Conservation (phyloP, 208 protist species). For the Sergeia podlipaevii region DNA sequence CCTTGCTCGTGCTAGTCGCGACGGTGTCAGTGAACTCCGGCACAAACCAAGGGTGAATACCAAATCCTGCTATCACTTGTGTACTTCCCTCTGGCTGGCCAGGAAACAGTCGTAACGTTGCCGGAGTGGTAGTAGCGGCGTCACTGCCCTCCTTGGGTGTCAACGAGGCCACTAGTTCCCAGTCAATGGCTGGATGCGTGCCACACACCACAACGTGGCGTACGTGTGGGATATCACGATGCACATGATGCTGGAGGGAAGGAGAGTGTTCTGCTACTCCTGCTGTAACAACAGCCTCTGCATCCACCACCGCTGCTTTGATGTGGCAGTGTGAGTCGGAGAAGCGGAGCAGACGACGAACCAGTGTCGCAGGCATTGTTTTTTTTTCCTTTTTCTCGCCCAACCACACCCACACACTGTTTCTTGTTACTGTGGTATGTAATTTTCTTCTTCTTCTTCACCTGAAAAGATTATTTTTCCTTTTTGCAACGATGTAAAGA, state of each 20-base stretch:
- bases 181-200: constrained; percentile 72
- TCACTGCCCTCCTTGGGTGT: background rate
- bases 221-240: background rate
- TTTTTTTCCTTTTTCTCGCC: too few relatives aligned
- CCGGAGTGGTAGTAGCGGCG: background rate
- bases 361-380: too few relatives aligned
- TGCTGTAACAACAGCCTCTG: too few relatives aligned
- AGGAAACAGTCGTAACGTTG: background rate
- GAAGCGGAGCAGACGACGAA: too few relatives aligned
- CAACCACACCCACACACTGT: background rate
- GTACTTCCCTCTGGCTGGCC: background rate
- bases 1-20: background rate
- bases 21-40: constrained; percentile 5
- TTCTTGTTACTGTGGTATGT: background rate
- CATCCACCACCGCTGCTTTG: too few relatives aligned
- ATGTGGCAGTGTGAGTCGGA: constrained; percentile 44
- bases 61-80: constrained; percentile 44
- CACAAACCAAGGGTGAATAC: constrained; percentile 79
- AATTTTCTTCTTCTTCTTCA: too few relatives aligned
- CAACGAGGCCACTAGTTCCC: constrained; percentile 14
- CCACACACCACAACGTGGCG: constrained; percentile 53
- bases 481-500: too few relatives aligned
- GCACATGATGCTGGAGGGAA: background rate
- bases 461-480: too few relatives aligned
- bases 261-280: background rate